Evolutionary conservation across 1,284 basidiomycete genomes (phyloP).

Genomic region (Fomitopsis schrenkii): DNA sequence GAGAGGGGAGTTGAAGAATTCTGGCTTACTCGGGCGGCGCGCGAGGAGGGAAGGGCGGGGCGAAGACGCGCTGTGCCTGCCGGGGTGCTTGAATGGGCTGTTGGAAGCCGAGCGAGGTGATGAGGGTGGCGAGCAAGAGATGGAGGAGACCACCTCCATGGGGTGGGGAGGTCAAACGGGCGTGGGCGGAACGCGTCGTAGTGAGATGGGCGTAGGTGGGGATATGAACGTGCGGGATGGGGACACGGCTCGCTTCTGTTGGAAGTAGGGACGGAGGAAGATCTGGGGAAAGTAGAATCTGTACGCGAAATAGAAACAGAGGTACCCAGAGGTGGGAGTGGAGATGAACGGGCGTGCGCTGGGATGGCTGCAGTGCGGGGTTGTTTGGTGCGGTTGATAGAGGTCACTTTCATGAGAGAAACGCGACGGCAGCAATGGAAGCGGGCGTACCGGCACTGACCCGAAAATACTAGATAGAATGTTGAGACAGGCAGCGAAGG

Average conservation of each 20-base stretch:
- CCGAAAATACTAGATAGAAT: not conserved
- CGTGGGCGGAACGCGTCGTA: not conserved
- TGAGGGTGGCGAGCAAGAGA: constrained; percentile 5
- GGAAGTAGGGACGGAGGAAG: not conserved
- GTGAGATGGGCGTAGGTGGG: not conserved
- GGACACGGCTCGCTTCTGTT: not conserved
- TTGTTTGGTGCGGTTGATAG: constrained; percentile 1
- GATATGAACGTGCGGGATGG: not conserved
- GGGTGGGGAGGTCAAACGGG: not conserved
- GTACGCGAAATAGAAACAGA: not conserved
- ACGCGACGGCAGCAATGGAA: not conserved
- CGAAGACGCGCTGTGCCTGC: constrained; percentile 3
- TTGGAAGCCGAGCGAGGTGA: not conserved
- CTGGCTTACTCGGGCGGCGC: constrained; percentile 5
- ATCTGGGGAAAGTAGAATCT: not conserved
- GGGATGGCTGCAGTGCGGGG: constrained; percentile 4
- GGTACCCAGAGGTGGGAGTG: not conserved
- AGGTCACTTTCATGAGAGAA: constrained; percentile 7
- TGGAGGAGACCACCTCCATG: constrained; percentile 8
- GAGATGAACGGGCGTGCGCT: constrained; percentile 1
- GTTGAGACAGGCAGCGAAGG: not conserved
- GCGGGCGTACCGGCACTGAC: not conserved
- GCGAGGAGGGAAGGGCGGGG: constrained; percentile 7
- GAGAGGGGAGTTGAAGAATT: constrained; percentile 3
- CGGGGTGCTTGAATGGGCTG: not conserved